These are phyloP conservation scores for Kodamaea jinghongensis DNA, from an alignment of 805 yeast genomes.

Conservation along the genomic window DNA sequence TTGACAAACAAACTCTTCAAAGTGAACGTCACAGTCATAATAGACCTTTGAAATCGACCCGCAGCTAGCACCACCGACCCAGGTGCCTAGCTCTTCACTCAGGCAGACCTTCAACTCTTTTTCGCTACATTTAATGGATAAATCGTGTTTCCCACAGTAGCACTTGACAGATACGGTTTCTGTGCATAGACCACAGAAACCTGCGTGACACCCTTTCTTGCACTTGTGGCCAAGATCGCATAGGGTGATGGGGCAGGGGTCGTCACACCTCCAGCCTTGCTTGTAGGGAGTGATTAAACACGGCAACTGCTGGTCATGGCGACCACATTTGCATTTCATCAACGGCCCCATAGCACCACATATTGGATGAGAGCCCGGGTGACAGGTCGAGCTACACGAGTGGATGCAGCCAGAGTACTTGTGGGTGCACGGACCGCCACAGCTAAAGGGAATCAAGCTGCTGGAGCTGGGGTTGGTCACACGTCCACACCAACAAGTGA, in stretches of 20 bases:
- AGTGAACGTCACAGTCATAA: slow-evolving; percentile 66
- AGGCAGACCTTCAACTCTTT: slow-evolving; percentile 35
- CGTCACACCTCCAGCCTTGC: slow-evolving; percentile 66
- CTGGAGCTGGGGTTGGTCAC: slow-evolving; percentile 61
- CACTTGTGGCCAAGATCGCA: slow-evolving; percentile 73
- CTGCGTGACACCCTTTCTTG: slow-evolving; percentile 64
- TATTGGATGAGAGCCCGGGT: slow-evolving; percentile 83
- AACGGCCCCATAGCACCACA: slow-evolving; percentile 80
- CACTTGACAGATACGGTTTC: slow-evolving; percentile 50
- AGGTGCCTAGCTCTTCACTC: slow-evolving; percentile 10
- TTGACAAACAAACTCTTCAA: slow-evolving; percentile 52
- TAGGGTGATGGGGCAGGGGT: slow-evolving; percentile 55
- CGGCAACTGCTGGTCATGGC: slow-evolving; percentile 60
- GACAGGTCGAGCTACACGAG: slow-evolving; percentile 72
- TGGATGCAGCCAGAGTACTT: slow-evolving; percentile 63
- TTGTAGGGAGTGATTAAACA: slow-evolving; percentile 68
- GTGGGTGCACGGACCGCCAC: slow-evolving; percentile 78
- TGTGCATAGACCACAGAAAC: slow-evolving; percentile 75
- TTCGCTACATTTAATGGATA: slow-evolving; percentile 44
- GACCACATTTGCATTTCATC: slow-evolving; percentile 74
- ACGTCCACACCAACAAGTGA: slow-evolving; percentile 89
- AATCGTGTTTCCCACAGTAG: slow-evolving; percentile 67
- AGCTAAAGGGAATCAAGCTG: slow-evolving; percentile 70
- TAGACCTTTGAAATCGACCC: slow-evolving; percentile 41
- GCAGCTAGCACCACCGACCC: slow-evolving; percentile 38